These are phyloP conservation scores for Aspergillus eucalypticola DNA, from an alignment of 2,329 filamentous ascomycete genomes.

Conservation along the genomic window DNA sequence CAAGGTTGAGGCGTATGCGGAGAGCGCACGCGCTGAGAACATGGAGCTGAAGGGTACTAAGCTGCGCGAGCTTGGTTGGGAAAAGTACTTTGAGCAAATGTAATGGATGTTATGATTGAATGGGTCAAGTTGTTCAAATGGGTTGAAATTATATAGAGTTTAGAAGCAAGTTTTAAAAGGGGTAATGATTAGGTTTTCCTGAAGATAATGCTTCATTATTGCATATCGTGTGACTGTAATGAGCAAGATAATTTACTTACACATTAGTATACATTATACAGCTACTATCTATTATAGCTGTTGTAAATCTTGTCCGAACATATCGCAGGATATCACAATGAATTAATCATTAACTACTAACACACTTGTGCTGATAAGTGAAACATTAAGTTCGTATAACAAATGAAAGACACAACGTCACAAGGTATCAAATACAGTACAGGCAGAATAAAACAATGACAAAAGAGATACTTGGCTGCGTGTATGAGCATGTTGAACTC, in stretches of 20 bases:
- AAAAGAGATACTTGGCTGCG: neutral
- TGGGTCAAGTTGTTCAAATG: neutral
- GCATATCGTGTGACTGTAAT: neutral
- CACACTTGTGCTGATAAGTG: neutral
- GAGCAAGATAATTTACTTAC: too few species aligned
- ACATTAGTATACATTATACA: too few species aligned
- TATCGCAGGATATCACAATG: neutral
- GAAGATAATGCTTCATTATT: neutral
- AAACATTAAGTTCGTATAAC: neutral
- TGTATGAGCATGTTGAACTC: neutral
- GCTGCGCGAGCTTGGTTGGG: slow-evolving; percentile 46
- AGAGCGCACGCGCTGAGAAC: slow-evolving; percentile 44
- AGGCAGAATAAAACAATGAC: slow-evolving; percentile 7
- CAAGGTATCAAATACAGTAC: neutral
- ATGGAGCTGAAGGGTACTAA: slow-evolving; percentile 46
- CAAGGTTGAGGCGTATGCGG: slow-evolving; percentile 47
- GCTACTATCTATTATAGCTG: too few species aligned
- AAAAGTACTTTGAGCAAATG: slow-evolving; percentile 49
- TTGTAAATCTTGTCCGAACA: too few species aligned
- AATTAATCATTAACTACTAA: slow-evolving; percentile 9
- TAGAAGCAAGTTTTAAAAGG: neutral
- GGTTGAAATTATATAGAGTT: slow-evolving; percentile 6
- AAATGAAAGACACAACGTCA: neutral
- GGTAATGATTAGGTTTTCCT: neutral
- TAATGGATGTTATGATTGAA: slow-evolving; percentile 17